Base-by-base conservation (phyloP, 2,329 filamentous ascomycete species). In the Exophiala xenobiotica region DNA sequence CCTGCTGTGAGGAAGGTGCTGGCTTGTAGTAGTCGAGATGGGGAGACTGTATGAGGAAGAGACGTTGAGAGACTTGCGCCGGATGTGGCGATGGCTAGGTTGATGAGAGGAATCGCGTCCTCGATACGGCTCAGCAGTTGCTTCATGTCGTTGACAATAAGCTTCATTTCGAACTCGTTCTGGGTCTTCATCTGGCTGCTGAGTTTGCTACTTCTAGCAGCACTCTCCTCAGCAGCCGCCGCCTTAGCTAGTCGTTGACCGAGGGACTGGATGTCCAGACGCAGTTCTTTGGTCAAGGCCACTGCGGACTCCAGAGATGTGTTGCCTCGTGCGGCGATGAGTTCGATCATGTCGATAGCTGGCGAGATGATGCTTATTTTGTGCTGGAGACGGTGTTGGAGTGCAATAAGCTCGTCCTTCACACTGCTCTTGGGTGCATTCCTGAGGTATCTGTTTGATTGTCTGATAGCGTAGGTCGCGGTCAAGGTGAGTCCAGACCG, bases 341-440 rank as follows among this genome's bases (percentile, higher is more conserved):
- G 79, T 68, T 96, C 89, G 62, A 96, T 90, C 76, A 96, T 84
- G 66, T 96, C 90, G 64, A 95, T 92, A 7, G 90, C 88, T 1
- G 91, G 91, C 8, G 90, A 90, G 39, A 96, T 85, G 59, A 96
- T 89, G 70, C 84, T 86, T 63, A 97, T 96, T 68, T 96, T 97
- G 68, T 80, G 84, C 62, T 95, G 82, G 3, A 97, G 77, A 1
- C 86, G 80, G 46, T 82, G 77, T 64, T 95, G 90, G 9, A 96
- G 74, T 2, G 73, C 69, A 50, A 82, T 77, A 4, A 97, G 77
- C 67, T 96, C 88, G 53, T 86, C 80, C 43, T 87, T 78, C 22
- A 83, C 78, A 60, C 78, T 80, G 63, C 90, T 82, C 61, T 90
- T 83, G 11, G 61, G 61, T 4, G 93, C 84, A 33, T 82, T 85